Base-by-base conservation (phyloP, 352 stramenopile genomes). In the Pythium rishiriense region DNA sequence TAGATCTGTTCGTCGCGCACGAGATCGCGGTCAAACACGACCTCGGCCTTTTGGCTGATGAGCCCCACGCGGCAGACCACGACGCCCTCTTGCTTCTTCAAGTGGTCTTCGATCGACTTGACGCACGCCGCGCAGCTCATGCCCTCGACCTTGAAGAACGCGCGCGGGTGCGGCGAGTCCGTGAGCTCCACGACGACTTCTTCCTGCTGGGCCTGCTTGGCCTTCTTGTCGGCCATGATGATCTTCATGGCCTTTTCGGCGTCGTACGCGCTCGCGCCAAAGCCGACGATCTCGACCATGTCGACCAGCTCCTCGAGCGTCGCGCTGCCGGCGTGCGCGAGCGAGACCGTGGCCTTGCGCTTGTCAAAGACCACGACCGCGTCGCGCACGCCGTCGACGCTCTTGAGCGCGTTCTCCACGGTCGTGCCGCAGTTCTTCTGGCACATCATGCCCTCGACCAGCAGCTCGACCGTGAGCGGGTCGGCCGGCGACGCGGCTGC, bases 371-470 rank as follows among this genome's bases (percentile, higher is more conserved):
- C 69, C 21, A 97, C 89, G 21, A 90, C 74, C 0, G 72, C 91
- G 19, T 64, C 58, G 37, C 70, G 47, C 41, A 97, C 91, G 55
- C 88, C 87, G 50, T 85, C 71, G 29, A 96, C 84, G n/a, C 67
- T 74, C n/a, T 70, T 62, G 59, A 98, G 69, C 37, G 90, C 88
- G 69, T 93, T 94, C 70, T 92, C 64, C 5, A 97, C 89, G 6
- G 91, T 97, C 37, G 72, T 90, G 54, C 97, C 97, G 67, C 94
- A 97, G 73, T 98, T 98, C 56, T 98, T 98, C 74, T 98, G 90
- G 53, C 91, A 97, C 75, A 97, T 97, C 83, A 98, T 97, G 48
- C 93, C 93, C 65, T 98, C 93, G 4, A 98, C 85, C 28, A 91
- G 66, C 58, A 97, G 63, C 29, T 77, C 37, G 10, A 90, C 25